Base-by-base conservation (phyloP, 106 monocot genomes). In the Cymbidium sinense region DNA sequence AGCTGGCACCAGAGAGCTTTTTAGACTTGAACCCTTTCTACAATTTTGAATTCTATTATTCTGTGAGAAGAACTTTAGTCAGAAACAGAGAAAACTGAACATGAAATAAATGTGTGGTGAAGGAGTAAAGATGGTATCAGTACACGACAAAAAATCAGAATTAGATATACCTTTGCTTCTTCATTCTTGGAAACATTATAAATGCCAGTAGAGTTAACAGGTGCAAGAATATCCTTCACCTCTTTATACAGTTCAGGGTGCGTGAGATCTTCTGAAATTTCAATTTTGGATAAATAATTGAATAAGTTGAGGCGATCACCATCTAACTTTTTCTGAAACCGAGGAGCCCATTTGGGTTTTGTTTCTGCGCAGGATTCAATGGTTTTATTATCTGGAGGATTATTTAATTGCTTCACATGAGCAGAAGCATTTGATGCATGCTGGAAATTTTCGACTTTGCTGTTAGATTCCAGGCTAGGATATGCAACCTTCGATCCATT, bases 191-290 rank as follows among this genome's bases (percentile, higher is more conserved):
- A 27, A 47, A 27, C 44, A 39, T 39, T 39, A 72, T 30, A 20
- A 72, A 27, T 25, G 11, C 12, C n/a, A 44, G 25, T 47, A 33
- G 12, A 33, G 31, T 67, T 33, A 67, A 15, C 67, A 67, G 67
- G 33, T 15, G 67, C 31, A n/a, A 44, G 36, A 27, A 74, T 43
- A 74, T 35, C 28, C 11, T 3, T 43, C 12, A 74, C 19, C 29
- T 85, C 75, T 37, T 89, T 78, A 77, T 84, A 87, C 81, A 94
- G 75, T 31, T 89, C 91, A 18, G 85, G 80, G 0, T 37, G 73
- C 7, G 85, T 72, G 82, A 94, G 94, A 54, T 84, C 82, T 73
- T 19, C 30, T 0, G 94, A 91, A 70, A 94, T 87, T 29, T 94
- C 94, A 54, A 94, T 75, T 74, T 79, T 91, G 3, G 88, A 83